These are phyloP conservation scores for Aspergillus sergii DNA, from an alignment of 2,329 filamentous ascomycete genomes.

Conservation along the genomic window DNA sequence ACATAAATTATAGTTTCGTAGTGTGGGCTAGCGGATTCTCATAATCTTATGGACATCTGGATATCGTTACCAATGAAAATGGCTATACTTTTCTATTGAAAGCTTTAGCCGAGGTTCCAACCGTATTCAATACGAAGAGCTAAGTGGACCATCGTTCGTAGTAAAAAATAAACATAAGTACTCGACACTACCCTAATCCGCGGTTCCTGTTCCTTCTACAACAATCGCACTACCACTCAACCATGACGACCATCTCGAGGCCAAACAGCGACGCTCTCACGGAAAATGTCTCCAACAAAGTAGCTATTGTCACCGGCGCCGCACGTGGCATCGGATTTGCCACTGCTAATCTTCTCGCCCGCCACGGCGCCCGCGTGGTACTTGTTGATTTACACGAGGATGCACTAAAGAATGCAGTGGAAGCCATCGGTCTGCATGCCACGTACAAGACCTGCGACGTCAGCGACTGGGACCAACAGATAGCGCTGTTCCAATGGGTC, in stretches of 20 bases:
- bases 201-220: background rate
- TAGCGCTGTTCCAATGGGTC: constrained; percentile 17
- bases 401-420: constrained; percentile 16
- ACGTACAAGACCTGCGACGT: constrained; percentile 22
- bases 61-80: background rate
- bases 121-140: background rate
- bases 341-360: constrained; percentile 19
- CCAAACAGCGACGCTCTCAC: background rate
- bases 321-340: constrained; percentile 25
- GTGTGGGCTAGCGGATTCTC: background rate
- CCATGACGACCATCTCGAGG: background rate
- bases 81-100: background rate
- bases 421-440: constrained; percentile 11
- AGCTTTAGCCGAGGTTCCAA: background rate
- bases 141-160: background rate
- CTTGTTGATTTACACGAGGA: constrained; percentile 22
- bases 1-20: background rate
- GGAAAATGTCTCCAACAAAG: constrained; percentile 3
- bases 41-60: background rate
- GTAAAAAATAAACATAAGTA: background rate
- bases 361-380: constrained; percentile 22
- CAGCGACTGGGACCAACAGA: constrained; percentile 22
- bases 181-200: background rate
- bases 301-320: constrained; percentile 24
- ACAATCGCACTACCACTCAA: background rate